phyloP scores from a whole-genome alignment of 352 stramenopile species.

The Phytophthora multivora region DNA sequence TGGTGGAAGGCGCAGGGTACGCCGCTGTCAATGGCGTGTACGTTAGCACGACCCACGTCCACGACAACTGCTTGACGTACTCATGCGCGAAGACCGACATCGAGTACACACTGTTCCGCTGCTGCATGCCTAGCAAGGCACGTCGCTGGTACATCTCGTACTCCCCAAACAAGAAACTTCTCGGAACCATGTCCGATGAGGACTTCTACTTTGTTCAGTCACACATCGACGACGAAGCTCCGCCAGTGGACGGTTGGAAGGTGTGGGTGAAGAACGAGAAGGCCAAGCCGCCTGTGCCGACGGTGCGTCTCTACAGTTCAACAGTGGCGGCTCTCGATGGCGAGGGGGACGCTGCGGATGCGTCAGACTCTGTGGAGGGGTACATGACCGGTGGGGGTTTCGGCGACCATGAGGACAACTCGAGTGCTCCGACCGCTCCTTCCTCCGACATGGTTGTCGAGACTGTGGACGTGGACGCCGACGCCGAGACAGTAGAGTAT shows the following conservation, averaged over 20 bases:
- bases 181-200: slow-evolving; percentile 87
- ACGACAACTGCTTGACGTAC: slow-evolving; percentile 83
- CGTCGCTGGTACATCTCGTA: slow-evolving; percentile 99
- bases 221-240: slow-evolving; percentile 80
- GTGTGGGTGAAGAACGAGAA: slow-evolving; percentile 90
- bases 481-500: slow-evolving; percentile 88
- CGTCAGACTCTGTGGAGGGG: slow-evolving; percentile 74
- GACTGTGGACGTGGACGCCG: slow-evolving; percentile 63
- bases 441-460: slow-evolving; percentile 41
- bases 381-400: slow-evolving; percentile 42
- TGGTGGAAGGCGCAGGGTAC: slow-evolving; percentile 90
- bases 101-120: slow-evolving; percentile 97
- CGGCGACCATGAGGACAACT: slow-evolving; percentile 16
- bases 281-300: slow-evolving; percentile 60
- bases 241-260: slow-evolving; percentile 82
- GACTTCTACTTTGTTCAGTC: slow-evolving; percentile 89
- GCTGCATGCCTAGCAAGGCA: slow-evolving; percentile 96
- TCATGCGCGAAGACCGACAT: slow-evolving; percentile 63
- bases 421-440: slow-evolving; percentile 24
- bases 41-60: slow-evolving; percentile 75
- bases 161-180: slow-evolving; percentile 87
- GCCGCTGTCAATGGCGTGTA: slow-evolving; percentile 95
- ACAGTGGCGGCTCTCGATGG: slow-evolving; percentile 51
- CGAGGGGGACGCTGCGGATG: slow-evolving; percentile 65
- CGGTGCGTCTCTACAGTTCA: slow-evolving; percentile 71